Percentiles rank a stretch among this genome's conserved stretches.
phyloP scores from a whole-genome alignment of 345 rosid species.

The Microthlaspi erraticum region DNA sequence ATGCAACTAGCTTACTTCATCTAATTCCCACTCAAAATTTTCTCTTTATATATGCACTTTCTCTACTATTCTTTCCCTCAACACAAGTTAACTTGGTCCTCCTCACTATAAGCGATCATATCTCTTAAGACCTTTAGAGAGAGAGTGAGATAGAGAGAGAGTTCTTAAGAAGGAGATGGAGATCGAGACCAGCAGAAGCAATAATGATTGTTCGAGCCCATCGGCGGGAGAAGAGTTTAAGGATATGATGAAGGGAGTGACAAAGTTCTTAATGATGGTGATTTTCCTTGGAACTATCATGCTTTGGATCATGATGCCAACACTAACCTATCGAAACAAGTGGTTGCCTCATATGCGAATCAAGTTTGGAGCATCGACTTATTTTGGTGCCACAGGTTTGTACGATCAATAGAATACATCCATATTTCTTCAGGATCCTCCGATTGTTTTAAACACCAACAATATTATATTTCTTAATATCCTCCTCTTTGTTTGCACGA shows the following conservation, averaged over 20 bases:
- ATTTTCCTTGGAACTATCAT: slow-evolving; percentile 57
- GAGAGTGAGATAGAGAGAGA: not conserved
- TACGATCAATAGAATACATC: not conserved
- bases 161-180: no score
- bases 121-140: slow-evolving; percentile 8
- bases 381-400: slow-evolving; percentile 66
- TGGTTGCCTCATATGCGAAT: slow-evolving; percentile 54
- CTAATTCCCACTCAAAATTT: slow-evolving; percentile 36
- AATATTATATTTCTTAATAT: not conserved
- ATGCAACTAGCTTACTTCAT: slow-evolving; percentile 42
- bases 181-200: slow-evolving; percentile 34
- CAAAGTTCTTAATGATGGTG: slow-evolving; percentile 47
- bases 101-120: slow-evolving; percentile 30
- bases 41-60: slow-evolving; percentile 28
- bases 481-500: slow-evolving; percentile 1
- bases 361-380: slow-evolving; percentile 50
- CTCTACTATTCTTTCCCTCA: slow-evolving; percentile 27
- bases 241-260: slow-evolving; percentile 41
- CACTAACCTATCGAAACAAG: slow-evolving; percentile 49
- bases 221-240: slow-evolving; percentile 32
- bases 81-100: slow-evolving; percentile 24
- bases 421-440: not conserved
- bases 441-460: not conserved
- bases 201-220: slow-evolving; percentile 20
- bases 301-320: slow-evolving; percentile 76